Conservation (phyloP, 352 stramenopile genomes). For the Pythium phragmitis region DNA sequence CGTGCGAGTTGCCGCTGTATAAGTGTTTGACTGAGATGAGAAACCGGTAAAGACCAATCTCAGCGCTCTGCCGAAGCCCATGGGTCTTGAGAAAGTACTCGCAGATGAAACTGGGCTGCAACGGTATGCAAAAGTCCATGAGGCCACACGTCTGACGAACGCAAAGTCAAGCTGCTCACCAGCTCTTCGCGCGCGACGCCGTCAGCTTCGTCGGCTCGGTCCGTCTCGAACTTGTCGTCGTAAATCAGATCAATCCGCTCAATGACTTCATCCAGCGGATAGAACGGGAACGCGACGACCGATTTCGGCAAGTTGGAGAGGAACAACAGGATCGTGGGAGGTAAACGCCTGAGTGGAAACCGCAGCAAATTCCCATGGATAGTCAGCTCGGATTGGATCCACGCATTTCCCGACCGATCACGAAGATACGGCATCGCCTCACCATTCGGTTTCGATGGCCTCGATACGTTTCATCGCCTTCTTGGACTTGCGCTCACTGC, state of each 20-base stretch:
- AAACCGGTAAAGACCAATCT: constrained; percentile 68
- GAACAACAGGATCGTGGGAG: constrained; percentile 48
- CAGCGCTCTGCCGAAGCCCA: constrained; percentile 55
- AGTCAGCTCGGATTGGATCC: not conserved
- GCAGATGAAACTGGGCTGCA: constrained; percentile 61
- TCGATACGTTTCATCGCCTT: constrained; percentile 41
- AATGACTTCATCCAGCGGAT: constrained; percentile 47
- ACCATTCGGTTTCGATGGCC: constrained; percentile 55
- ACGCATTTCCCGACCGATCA: not conserved
- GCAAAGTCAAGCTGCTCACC: constrained; percentile 12
- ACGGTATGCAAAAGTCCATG: not conserved
- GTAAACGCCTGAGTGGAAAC: constrained; percentile 40
- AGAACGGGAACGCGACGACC: constrained; percentile 69
- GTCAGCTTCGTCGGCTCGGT: constrained; percentile 56
- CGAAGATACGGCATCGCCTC: not conserved
- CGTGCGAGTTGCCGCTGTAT: constrained; percentile 45
- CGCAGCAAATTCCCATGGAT: not conserved
- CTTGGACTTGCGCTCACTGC: constrained; percentile 48
- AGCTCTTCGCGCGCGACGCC: constrained; percentile 60
- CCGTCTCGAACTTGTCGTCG: constrained; percentile 69
- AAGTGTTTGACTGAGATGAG: constrained; percentile 66
- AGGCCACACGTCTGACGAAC: not conserved
- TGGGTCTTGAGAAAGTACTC: constrained; percentile 77
- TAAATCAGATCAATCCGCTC: constrained; percentile 71
- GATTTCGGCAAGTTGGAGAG: constrained; percentile 74